Percentiles rank a stretch among this genome's conserved stretches.
Conservation (phyloP, 129 eudicot species). For the Tagetes erecta region DNA sequence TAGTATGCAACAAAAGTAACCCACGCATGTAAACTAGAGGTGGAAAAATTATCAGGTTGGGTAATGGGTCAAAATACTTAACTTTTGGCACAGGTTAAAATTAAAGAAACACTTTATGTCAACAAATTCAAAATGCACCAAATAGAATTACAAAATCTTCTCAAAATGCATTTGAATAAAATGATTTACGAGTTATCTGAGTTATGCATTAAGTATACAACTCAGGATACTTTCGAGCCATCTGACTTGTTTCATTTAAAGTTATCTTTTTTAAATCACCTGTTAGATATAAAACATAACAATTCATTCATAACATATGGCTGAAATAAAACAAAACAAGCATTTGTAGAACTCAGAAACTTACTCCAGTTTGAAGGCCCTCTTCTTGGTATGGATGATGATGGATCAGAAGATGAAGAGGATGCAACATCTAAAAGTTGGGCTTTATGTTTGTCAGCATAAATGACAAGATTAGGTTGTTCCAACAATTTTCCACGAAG, state of each 20-base stretch:
- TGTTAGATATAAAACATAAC: not conserved
- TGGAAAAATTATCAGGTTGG: not conserved
- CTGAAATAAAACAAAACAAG: not conserved
- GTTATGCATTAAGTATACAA: not conserved
- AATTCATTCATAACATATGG: not conserved
- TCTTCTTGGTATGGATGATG: slow-evolving; percentile 52
- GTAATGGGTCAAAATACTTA: not conserved
- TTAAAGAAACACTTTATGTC: not conserved
- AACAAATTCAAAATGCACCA: not conserved
- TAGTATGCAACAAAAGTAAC: slow-evolving; percentile 3
- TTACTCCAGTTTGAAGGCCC: slow-evolving; percentile 80
- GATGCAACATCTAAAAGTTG: slow-evolving; percentile 50
- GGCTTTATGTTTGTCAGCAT: slow-evolving; percentile 60
- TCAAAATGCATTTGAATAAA: not conserved
- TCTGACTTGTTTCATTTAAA: not conserved
- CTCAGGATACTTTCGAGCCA: too few species aligned
- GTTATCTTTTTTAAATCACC: not conserved
- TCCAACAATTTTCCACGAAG: slow-evolving; percentile 70
- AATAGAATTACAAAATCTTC: not conserved
- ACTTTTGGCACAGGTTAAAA: not conserved
- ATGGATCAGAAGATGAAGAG: slow-evolving; percentile 46
- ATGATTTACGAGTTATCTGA: not conserved
- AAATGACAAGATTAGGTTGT: slow-evolving; percentile 68
- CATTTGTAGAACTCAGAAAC: slow-evolving; percentile 33
- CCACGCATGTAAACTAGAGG: slow-evolving; percentile 8